phyloP scores from a whole-genome alignment of 2,329 filamentous ascomycete species.

The Claviceps cyperi region DNA sequence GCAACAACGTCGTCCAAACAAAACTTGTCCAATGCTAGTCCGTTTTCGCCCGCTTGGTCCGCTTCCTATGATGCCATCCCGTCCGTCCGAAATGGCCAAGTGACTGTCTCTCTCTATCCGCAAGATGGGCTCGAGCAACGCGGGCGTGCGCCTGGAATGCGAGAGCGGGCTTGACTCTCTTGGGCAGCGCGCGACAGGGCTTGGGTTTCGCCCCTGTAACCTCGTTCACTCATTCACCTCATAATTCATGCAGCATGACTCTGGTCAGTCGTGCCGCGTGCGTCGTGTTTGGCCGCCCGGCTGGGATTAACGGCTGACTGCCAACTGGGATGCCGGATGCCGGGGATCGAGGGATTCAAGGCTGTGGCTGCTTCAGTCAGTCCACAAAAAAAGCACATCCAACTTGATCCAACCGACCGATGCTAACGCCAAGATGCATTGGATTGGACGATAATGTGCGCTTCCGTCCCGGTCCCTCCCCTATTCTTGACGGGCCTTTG shows the following conservation, averaged over 20 bases:
- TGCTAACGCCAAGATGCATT: not conserved
- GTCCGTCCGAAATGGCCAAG: not conserved
- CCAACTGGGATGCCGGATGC: not conserved
- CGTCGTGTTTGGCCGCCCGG: not conserved
- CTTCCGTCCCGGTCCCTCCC: constrained; percentile 2
- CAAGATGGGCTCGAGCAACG: too few relatives aligned
- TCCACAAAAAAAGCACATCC: not conserved
- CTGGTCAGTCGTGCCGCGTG: too few relatives aligned
- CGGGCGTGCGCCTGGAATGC: too few relatives aligned
- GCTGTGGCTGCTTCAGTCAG: not conserved
- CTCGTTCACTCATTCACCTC: not conserved
- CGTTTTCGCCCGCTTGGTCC: not conserved
- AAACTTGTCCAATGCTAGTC: not conserved
- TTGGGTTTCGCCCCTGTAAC: not conserved
- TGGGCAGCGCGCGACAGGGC: not conserved
- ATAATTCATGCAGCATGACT: not conserved
- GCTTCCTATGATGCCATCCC: not conserved
- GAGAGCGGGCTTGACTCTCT: too few relatives aligned
- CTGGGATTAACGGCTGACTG: not conserved
- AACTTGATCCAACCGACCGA: not conserved
- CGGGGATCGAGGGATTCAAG: not conserved
- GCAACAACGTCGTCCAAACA: not conserved
- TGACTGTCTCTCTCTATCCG: not conserved
- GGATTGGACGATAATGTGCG: not conserved
- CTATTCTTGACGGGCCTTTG: constrained; percentile 5